A percentile compares a stretch with the other conserved stretches of the same genome.
Evolutionary conservation across 108 stramenopile genomes (phyloP).

Genomic region (Parietichytrium sp.): DNA sequence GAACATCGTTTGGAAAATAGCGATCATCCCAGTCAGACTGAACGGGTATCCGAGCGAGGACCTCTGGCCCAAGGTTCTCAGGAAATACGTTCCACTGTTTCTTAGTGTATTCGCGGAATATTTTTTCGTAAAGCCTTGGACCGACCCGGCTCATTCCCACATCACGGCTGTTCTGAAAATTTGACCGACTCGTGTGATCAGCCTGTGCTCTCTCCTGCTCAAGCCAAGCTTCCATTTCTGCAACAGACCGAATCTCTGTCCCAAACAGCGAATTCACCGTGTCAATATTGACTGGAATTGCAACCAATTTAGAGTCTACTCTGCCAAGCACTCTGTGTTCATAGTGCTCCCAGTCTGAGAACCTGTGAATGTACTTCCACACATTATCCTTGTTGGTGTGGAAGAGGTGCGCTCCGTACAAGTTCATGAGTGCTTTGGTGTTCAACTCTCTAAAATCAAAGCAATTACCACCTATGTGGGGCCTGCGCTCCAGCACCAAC

Average conservation of each 20-base stretch:
- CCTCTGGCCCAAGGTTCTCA: conserved; percentile 66
- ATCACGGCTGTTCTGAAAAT: conserved; percentile 68
- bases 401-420: conserved; percentile 45
- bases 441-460: conserved; percentile 70
- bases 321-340: conserved; percentile 70
- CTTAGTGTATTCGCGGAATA: conserved; percentile 73
- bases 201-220: conserved; percentile 55
- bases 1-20: conserved; percentile 69
- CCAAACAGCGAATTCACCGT: conserved; percentile 77
- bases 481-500: conserved; percentile 69
- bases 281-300: conserved; percentile 77
- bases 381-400: conserved; percentile 70
- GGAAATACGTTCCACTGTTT: conserved; percentile 79
- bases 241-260: conserved; percentile 55
- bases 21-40: conserved; percentile 66
- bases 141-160: conserved; percentile 73
- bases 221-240: conserved; percentile 76
- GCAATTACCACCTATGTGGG: conserved; percentile 68
- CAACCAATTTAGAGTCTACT: conserved; percentile 60
- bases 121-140: conserved; percentile 63
- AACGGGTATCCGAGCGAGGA: conserved; percentile 73
- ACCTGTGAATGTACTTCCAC: conserved; percentile 68
- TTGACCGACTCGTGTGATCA: neutral
- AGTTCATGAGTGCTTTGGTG: neutral
- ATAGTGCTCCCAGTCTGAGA: conserved; percentile 69